Evolutionary conservation across 2,329 filamentous ascomycete species (phyloP), one percentile per base, ranked within the genome.

Genomic region (Raffaelea deltoideospora): DNA sequence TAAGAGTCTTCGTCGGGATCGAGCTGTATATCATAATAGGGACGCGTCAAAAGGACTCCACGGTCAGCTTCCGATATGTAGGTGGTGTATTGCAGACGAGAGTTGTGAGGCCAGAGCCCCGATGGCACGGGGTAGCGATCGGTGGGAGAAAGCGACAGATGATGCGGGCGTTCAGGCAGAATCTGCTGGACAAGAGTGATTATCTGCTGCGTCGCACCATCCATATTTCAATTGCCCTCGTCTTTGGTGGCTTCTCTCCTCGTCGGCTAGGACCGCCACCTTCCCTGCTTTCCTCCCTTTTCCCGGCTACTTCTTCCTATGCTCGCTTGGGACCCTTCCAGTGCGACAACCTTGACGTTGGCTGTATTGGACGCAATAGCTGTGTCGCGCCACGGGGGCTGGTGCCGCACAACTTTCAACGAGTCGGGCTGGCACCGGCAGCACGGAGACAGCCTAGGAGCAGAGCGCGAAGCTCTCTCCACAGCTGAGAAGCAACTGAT

Each of bases 31-130:
- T 72, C 65, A 55, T 69, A 72, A 48, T 69, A 67, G 32, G 69
- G 60, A 41, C 69, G 60, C 17, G 70, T 73, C 40, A 71, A 52
- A 43, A 75, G 61, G 31, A 72, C 55, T 42, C 70, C 70, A 47
- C 70, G 69, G 45, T 74, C 68, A 41, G 64, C 67, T 47, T 72
- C 67, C 41, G 66, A 69, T 34, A 73, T 50, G 40, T 69, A 65
- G 19, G 70, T 74, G 45, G 63, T 63, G 54, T 73, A 74, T 48
- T 74, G 69, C 8, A 75, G 57, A 18, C 58, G 61, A 10, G 47
- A 48, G 41, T 57, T 58, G 40, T 56, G 55, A 33, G 64, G 58
- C 54, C 65, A 65, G 46, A 53, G 50, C 30, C 60, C 59, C 36
- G 60, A 55, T 39, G 56, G 56, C 29, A 55, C 52, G 37, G 57